Evolutionary conservation across 1,139 yeast genomes (phyloP), one percentile per base, ranked within the genome.

Genomic region (Sugiyamaella grinbergsii): DNA sequence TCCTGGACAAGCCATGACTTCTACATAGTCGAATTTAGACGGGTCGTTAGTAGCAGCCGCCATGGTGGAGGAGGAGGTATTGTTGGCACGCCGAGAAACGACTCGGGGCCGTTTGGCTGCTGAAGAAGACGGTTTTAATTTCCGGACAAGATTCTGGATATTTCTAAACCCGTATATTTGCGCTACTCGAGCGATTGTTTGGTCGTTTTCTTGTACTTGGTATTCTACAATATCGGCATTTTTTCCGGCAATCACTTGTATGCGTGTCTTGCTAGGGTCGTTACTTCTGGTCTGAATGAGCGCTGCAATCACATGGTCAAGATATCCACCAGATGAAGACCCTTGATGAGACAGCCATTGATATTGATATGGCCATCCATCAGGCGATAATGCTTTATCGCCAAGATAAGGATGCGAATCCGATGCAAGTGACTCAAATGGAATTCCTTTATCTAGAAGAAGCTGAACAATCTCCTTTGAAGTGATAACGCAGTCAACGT

Each of bases 1-100:
- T 33, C 88, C 89, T 2, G 98, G 98, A 67, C 98, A 93, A 1
- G 98, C 98, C 97, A 90, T 91, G 32, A 93, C 86, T 62, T 93
- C 98, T 4, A 93, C 89, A 62, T 86, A 88, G 58, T 89, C 95
- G 61, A 88, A 84, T 42, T 73, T 76, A 16, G 79, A 69, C 0
- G 93, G 84, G 57, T 86, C 93, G 0, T 51, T 51, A 23, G 50
- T 34, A 5, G 57, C 50, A 3, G 56, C 44, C 3, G 54, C 48
- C 8, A 49, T 40, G 2, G 50, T 44, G n/a, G n/a, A n/a, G n/a
- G n/a, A n/a, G n/a, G n/a, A n/a, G n/a, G n/a, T n/a, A n/a, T n/a
- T n/a, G n/a, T n/a, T n/a, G 52, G 57, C 41, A 23, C 49, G 29
- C 22, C 54, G 52, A 3, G 56, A 49, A 6, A 52, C 58, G 10